Evolutionary conservation across 1,284 basidiomycete species (phyloP), one percentile per base, ranked within the genome.

Genomic region (Cutaneotrichosporon mucoides): DNA sequence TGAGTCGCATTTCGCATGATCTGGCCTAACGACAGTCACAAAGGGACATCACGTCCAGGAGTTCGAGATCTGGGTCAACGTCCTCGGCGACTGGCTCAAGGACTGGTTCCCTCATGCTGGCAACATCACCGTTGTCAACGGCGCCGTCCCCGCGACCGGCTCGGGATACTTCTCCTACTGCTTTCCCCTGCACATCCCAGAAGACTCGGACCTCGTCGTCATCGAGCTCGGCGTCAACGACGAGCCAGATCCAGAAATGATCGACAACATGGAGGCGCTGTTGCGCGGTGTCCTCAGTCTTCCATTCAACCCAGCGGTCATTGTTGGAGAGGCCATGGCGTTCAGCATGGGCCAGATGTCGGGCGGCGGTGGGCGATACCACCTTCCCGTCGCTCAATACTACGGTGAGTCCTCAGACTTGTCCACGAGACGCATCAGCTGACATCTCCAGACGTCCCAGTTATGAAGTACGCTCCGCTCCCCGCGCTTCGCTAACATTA

Each of bases 81-180:
- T 58, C 38, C 68, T 79, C 24, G 53, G 57, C 35, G 69, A 72
- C 15, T 76, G 73, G 74, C 55, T 77, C 9, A 58, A 68, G 16
- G 62, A 58, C 4, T 72, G 68, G 40, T 62, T 71, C 10, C 68
- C 68, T 5, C 43, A 57, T 2, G 61, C 64, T 37, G 56, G 68
- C 2, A 46, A 66, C 16, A 57, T 76, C 11, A 63, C 46, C 0
- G 55, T 63, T 16, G 62, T 71, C 34, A 79, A 78, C 53, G 76
- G 75, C 36, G 77, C 73, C 0, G 43, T 51, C 35, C 11, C 60
- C 66, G 77, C 77, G 0, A 75, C 72, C 10, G 77, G 77, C 1
- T 73, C 71, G 10, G 76, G 77, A 61, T 79, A 79, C 63, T 79
- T 76, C 52, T 75, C 72, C 3, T 76, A 73, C 61, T 79, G 77